These are phyloP conservation scores for Trichosporon asahii DNA, from an alignment of 1,284 basidiomycete genomes.

Conservation along the genomic window DNA sequence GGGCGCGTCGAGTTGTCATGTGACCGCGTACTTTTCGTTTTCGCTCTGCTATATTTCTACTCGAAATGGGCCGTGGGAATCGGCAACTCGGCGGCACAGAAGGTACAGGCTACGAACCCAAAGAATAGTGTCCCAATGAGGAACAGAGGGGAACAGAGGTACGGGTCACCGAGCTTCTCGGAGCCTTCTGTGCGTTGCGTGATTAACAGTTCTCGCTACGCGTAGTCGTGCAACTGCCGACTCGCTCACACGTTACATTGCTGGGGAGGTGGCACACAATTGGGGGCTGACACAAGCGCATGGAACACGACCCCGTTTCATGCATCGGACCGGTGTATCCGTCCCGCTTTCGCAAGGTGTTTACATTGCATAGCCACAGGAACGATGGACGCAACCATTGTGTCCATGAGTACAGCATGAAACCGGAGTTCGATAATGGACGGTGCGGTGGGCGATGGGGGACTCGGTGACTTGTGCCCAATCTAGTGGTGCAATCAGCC, in stretches of 20 bases:
- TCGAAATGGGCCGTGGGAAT: not conserved
- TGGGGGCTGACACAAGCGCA: not conserved
- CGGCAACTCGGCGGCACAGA: not conserved
- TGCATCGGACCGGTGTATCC: not conserved
- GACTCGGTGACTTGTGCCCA: not conserved
- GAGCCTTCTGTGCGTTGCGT: not conserved
- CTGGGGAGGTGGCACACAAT: not conserved
- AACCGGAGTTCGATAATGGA: not conserved
- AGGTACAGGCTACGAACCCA: not conserved
- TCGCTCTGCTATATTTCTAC: too few relatives aligned
- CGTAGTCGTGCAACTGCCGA: not conserved
- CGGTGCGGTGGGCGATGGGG: too few relatives aligned
- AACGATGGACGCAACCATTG: not conserved
- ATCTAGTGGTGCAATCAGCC: not conserved
- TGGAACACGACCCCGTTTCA: not conserved
- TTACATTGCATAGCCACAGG: not conserved
- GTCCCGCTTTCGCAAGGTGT: not conserved
- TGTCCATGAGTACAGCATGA: not conserved
- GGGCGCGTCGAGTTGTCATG: not conserved
- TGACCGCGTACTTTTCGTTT: not conserved
- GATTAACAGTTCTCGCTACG: not conserved
- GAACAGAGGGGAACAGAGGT: not conserved
- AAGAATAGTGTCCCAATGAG: too few relatives aligned
- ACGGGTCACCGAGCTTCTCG: not conserved
- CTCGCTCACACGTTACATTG: not conserved